Conservation (phyloP, 1,139 yeast genomes). For the Saccharomyces pastorianus region DNA sequence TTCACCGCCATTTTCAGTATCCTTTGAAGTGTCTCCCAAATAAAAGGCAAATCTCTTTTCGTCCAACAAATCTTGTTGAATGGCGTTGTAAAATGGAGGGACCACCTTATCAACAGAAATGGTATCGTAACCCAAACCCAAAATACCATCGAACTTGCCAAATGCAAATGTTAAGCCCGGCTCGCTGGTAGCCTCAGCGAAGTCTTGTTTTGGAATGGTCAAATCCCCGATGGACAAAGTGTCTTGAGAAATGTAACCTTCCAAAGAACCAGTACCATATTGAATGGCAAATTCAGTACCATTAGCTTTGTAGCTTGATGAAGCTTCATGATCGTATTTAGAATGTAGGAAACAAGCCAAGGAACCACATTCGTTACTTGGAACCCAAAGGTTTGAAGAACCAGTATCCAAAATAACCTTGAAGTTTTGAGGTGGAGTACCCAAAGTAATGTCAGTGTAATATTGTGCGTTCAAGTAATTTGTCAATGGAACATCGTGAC, state of each 20-base stretch:
- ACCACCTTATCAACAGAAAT: slow-evolving; percentile 81
- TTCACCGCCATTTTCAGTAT: slow-evolving; percentile 66
- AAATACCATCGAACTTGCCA: slow-evolving; percentile 94
- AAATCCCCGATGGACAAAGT: slow-evolving; percentile 73
- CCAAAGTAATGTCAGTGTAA: slow-evolving; percentile 78
- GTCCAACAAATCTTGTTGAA: slow-evolving; percentile 71
- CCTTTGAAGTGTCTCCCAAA: slow-evolving; percentile 67
- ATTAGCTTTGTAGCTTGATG: slow-evolving; percentile 74
- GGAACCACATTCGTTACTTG: slow-evolving; percentile 78
- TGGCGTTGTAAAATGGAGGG: slow-evolving; percentile 90
- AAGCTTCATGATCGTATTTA: slow-evolving; percentile 75
- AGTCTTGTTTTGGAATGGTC: slow-evolving; percentile 76
- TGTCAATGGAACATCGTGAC: slow-evolving; percentile 72
- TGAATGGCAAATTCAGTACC: slow-evolving; percentile 78
- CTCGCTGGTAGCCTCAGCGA: slow-evolving; percentile 94
- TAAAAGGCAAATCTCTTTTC: slow-evolving; percentile 80
- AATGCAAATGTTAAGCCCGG: slow-evolving; percentile 97
- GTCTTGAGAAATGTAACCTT: slow-evolving; percentile 87
- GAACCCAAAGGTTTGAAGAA: slow-evolving; percentile 94
- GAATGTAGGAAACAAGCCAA: slow-evolving; percentile 91
- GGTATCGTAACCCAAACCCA: slow-evolving; percentile 88
- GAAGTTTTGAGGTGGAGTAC: slow-evolving; percentile 88
- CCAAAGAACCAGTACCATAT: slow-evolving; percentile 88
- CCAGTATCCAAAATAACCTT: slow-evolving; percentile 93
- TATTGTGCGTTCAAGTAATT: slow-evolving; percentile 94